Base-by-base conservation (phyloP, 2,329 filamentous ascomycete genomes). In the Xylaria sp. region DNA sequence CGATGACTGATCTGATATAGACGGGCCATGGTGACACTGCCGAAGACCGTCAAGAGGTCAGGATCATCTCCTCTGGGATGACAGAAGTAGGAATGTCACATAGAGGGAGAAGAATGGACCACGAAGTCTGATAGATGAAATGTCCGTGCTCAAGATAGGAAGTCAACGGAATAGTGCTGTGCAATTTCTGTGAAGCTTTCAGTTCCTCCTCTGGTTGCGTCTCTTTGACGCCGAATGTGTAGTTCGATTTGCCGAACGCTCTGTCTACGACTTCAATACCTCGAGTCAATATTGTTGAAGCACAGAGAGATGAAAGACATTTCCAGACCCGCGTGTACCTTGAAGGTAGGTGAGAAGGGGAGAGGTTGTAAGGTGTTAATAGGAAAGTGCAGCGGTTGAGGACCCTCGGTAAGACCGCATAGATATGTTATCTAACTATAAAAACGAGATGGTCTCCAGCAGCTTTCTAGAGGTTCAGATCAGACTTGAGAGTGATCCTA, bases 181-280 rank as follows among this genome's bases (percentile, higher is more conserved):
- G 18, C 28, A 33, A 18, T 54, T 25, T 54, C 25, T 31, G 49
- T 3, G 2, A 52, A 18, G 20, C 9, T 25, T 20, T 3, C 8
- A 6, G 28, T 52, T 61, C 96, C 82, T 99, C 96, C 82, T 99
- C 96, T 1, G 95, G 96, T 80, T 99, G 96, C 25, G 93, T 97
- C 85, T 98, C 96, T 83, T 99, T 99, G 69, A 97, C 97, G 71
- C 95, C 95, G 78, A 99, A 98, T 28, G 96, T 98, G 86, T 99
- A 99, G 86, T 98, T 99, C 74, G 94, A 97, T 59, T 28, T 33
- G 23, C 13, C 0, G 51, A 13, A 7, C 36, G 15, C 2, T 33
- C 7, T 31, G 20, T 20, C n/a, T 9, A 20, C 15, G 2, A 23
- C n/a, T 13, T 41, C 7, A 28, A 18, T 20, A 18, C 10, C 8